Conservation (phyloP, 495 filamentous ascomycete genomes). For the Chaetomidium leptoderma region DNA sequence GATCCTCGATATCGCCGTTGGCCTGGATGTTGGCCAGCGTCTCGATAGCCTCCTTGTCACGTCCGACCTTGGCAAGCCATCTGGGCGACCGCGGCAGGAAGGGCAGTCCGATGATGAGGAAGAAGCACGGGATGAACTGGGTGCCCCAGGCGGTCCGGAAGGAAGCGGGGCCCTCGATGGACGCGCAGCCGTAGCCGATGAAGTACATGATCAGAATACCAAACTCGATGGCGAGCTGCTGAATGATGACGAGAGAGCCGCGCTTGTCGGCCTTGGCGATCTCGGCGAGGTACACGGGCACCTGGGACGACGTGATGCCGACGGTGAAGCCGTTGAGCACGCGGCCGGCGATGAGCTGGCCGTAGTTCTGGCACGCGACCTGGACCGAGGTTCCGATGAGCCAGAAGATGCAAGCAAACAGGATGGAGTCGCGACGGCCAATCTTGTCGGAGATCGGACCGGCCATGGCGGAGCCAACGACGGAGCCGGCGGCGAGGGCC, state of each 20-base stretch:
- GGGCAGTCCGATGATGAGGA: constrained; percentile 59
- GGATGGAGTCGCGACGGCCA: constrained; percentile 60
- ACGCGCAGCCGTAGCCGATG: constrained; percentile 51
- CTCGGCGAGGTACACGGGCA: constrained; percentile 78
- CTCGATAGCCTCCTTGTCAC: constrained; percentile 62
- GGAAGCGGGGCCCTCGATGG: constrained; percentile 56
- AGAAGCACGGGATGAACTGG: constrained; percentile 62
- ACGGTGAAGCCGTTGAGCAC: constrained; percentile 69
- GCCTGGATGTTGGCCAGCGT: constrained; percentile 67
- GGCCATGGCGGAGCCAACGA: constrained; percentile 18
- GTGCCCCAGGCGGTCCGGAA: constrained; percentile 72
- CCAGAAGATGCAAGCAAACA: constrained; percentile 66
- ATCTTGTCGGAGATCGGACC: constrained; percentile 52
- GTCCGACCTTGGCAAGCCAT: constrained; percentile 67
- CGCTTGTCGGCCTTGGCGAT: constrained; percentile 62
- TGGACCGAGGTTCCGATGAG: constrained; percentile 66
- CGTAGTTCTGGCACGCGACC: constrained; percentile 55
- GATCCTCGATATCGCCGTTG: constrained; percentile 58
- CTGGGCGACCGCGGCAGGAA: constrained; percentile 70
- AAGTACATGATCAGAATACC: constrained; percentile 53
- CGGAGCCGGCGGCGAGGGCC: constrained; percentile 22
- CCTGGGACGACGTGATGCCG: constrained; percentile 71
- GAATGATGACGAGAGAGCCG: constrained; percentile 67
- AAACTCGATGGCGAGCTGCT: constrained; percentile 74
- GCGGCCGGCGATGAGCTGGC: constrained; percentile 64